A percentile compares a stretch with the other conserved stretches of the same genome.
Evolutionary conservation across 495 filamentous ascomycete genomes (phyloP).

Genomic region (Penicillium canescens): DNA sequence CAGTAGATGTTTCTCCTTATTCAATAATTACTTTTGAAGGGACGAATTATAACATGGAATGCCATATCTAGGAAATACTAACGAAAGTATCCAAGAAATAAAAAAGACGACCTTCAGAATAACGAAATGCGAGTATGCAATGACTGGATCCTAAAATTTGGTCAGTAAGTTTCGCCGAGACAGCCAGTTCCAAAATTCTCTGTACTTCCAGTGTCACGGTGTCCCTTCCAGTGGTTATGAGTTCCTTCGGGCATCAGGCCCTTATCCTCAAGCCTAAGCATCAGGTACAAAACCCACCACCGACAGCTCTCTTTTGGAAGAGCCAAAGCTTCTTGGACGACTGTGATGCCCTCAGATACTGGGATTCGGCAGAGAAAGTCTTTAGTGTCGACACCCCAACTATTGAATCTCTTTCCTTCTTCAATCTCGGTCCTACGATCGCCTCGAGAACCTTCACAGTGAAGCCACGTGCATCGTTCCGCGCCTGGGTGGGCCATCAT

Average conservation of each 20-base stretch:
- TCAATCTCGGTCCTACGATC: background rate
- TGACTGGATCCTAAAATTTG: too few relatives aligned
- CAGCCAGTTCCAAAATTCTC: background rate
- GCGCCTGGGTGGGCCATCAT: background rate
- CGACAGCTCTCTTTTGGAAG: slow-evolving; percentile 3
- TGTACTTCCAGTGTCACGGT: background rate
- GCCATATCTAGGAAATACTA: too few relatives aligned
- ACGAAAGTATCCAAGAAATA: too few relatives aligned
- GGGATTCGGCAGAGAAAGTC: background rate
- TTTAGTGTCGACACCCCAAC: background rate
- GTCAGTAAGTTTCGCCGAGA: too few relatives aligned
- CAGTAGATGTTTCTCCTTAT: too few relatives aligned
- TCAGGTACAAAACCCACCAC: background rate
- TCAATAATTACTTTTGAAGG: too few relatives aligned
- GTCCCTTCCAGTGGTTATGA: background rate
- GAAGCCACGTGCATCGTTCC: background rate
- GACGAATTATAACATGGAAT: too few relatives aligned
- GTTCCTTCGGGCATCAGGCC: background rate
- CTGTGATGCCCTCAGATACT: background rate
- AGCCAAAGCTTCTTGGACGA: background rate
- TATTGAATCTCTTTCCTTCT: background rate
- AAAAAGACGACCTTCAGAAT: too few relatives aligned
- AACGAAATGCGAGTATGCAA: too few relatives aligned
- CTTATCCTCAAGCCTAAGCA: background rate
- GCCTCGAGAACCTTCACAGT: background rate